Evolutionary conservation across 2,329 filamentous ascomycete genomes (phyloP).

Genomic region (Trichoderma gracile): DNA sequence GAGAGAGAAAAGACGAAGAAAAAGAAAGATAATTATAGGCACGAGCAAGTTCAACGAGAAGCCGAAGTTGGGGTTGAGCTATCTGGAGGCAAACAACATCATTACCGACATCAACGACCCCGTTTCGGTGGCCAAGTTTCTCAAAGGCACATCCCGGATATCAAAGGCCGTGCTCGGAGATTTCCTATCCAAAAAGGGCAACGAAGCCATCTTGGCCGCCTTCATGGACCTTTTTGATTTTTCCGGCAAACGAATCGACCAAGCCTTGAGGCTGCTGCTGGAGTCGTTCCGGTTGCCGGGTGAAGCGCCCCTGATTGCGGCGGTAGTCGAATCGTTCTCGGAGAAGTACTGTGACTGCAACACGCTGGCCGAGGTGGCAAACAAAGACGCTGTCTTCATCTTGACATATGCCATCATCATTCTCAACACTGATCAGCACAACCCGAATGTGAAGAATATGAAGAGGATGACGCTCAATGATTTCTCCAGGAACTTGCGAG

Average conservation of each 20-base stretch:
- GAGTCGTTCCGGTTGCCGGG: conserved; percentile 92
- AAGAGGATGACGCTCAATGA: conserved; percentile 83
- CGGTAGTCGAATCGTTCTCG: conserved; percentile 84
- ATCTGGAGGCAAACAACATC: conserved; percentile 80
- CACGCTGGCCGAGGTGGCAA: conserved; percentile 71
- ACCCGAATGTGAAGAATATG: conserved; percentile 76
- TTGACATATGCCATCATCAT: conserved; percentile 96
- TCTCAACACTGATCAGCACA: conserved; percentile 96
- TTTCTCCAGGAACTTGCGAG: conserved; percentile 86
- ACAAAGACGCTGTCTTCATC: conserved; percentile 86
- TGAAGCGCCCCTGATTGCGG: conserved; percentile 88
- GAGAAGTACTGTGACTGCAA: conserved; percentile 77
- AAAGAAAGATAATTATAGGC: conserved; percentile 86
- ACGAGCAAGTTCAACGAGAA: conserved; percentile 93
- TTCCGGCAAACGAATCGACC: conserved; percentile 79
- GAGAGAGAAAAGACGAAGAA: conserved; percentile 71
- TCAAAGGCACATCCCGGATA: conserved; percentile 82
- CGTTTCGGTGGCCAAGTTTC: conserved; percentile 76
- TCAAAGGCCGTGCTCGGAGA: conserved; percentile 92
- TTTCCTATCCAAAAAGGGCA: conserved; percentile 86
- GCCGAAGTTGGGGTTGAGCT: conserved; percentile 84
- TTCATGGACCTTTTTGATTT: conserved; percentile 92
- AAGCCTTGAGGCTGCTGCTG: conserved; percentile 82
- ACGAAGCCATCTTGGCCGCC: conserved; percentile 78
- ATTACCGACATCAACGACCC: conserved; percentile 76